These are phyloP conservation scores for Penicillium hordei DNA, from an alignment of 2,329 filamentous ascomycete species.

Conservation along the genomic window DNA sequence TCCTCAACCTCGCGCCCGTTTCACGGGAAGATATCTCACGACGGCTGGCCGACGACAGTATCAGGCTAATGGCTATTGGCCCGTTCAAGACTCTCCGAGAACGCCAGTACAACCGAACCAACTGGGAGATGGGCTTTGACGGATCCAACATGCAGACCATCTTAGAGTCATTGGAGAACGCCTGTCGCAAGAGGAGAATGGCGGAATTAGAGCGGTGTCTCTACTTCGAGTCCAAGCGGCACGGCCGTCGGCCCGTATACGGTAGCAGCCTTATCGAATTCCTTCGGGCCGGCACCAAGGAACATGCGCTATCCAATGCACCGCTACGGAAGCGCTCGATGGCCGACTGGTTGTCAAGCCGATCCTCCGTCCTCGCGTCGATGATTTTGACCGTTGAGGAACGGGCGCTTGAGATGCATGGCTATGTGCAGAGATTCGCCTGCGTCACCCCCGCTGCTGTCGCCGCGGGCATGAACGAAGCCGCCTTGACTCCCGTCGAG, in stretches of 20 bases:
- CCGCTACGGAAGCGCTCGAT: constrained; percentile 63
- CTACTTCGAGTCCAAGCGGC: constrained; percentile 76
- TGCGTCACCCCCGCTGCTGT: constrained; percentile 90
- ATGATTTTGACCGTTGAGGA: constrained; percentile 74
- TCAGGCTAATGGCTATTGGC: constrained; percentile 68
- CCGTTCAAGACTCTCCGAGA: constrained; percentile 70
- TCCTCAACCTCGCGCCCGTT: constrained; percentile 76
- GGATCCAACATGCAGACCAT: constrained; percentile 68
- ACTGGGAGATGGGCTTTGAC: constrained; percentile 61
- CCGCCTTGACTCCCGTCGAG: constrained; percentile 65
- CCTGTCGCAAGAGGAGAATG: constrained; percentile 66
- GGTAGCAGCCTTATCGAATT: constrained; percentile 75
- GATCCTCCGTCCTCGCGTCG: constrained; percentile 53
- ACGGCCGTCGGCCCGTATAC: constrained; percentile 78
- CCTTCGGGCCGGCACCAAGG: constrained; percentile 63
- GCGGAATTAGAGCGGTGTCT: constrained; percentile 79
- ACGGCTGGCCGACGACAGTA: constrained; percentile 53
- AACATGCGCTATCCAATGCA: constrained; percentile 59
- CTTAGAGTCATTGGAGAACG: constrained; percentile 70
- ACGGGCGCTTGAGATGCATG: constrained; percentile 70
- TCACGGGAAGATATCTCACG: constrained; percentile 66
- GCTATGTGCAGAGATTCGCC: constrained; percentile 79
- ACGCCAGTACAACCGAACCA: constrained; percentile 59
- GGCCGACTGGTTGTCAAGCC: constrained; percentile 73
- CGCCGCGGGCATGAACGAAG: constrained; percentile 70